Percentiles rank a stretch among this genome's conserved stretches.
Evolutionary conservation across 225 moss, liverwort and hornwort species (phyloP).

Genomic region (Climacium dendroides): DNA sequence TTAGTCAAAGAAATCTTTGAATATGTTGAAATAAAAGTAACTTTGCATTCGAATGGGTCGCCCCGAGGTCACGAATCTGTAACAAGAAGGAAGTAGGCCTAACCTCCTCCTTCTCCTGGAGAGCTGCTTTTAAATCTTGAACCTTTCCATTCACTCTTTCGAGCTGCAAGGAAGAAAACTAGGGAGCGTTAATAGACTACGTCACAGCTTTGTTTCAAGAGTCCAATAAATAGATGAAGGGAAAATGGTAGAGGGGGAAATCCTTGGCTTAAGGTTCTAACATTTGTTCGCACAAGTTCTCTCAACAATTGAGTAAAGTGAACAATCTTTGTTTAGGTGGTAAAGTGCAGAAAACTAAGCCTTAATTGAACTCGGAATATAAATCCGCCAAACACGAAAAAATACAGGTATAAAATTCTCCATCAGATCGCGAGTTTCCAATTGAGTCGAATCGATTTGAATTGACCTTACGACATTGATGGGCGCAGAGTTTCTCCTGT

Average conservation of each 20-base stretch:
- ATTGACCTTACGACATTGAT: slow-evolving; percentile 57
- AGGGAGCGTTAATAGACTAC: not conserved
- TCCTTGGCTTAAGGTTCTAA: not conserved
- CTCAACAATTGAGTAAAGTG: not conserved
- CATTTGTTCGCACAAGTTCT: not conserved
- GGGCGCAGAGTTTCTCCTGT: slow-evolving; percentile 51
- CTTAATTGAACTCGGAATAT: not conserved
- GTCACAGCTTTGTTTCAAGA: not conserved
- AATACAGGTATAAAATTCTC: not conserved
- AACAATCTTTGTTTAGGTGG: not conserved
- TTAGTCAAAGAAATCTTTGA: not conserved
- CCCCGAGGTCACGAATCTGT: not conserved
- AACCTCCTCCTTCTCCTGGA: slow-evolving; percentile 67
- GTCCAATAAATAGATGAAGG: not conserved
- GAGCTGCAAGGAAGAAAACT: slow-evolving; percentile 30
- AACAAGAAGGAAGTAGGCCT: not conserved
- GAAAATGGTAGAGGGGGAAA: not conserved
- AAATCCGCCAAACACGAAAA: not conserved
- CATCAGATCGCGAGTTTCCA: not conserved
- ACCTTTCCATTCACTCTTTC: slow-evolving; percentile 50
- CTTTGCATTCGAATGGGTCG: not conserved
- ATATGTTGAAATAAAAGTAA: not conserved
- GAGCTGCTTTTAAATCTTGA: slow-evolving; percentile 67
- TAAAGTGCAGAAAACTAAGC: not conserved
- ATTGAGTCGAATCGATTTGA: not conserved